These are phyloP conservation scores for Stylonectria norvegica DNA, from an alignment of 2,329 filamentous ascomycete species.

Conservation along the genomic window DNA sequence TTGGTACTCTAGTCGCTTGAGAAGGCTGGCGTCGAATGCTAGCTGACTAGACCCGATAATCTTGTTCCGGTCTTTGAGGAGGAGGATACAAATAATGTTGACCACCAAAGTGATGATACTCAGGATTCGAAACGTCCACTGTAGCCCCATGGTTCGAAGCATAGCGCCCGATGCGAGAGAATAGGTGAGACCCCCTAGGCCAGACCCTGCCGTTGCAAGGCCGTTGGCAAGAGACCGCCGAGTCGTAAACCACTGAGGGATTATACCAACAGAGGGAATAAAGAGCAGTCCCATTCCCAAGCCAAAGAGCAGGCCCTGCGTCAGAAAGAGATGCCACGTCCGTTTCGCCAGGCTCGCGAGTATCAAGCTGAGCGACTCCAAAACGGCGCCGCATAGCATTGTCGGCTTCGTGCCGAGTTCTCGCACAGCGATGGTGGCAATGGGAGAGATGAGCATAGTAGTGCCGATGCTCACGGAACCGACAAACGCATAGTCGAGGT, in stretches of 20 bases:
- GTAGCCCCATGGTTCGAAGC: slow-evolving; percentile 49
- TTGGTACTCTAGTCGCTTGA: slow-evolving; percentile 49
- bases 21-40: slow-evolving; percentile 11
- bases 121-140: slow-evolving; percentile 54
- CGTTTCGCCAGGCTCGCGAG: slow-evolving; percentile 48
- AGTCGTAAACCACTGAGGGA: slow-evolving; percentile 60
- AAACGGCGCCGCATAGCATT: slow-evolving; percentile 51
- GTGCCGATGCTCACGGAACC: slow-evolving; percentile 54
- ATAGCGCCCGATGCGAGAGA: slow-evolving; percentile 38
- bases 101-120: slow-evolving; percentile 47
- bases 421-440: slow-evolving; percentile 27
- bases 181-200: slow-evolving; percentile 32
- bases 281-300: slow-evolving; percentile 60
- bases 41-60: not conserved
- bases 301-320: slow-evolving; percentile 58
- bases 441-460: slow-evolving; percentile 40
- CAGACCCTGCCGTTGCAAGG: slow-evolving; percentile 50
- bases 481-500: slow-evolving; percentile 57
- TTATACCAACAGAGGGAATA: slow-evolving; percentile 51
- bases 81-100: slow-evolving; percentile 52
- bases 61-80: slow-evolving; percentile 52
- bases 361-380: slow-evolving; percentile 50
- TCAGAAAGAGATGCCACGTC: slow-evolving; percentile 60
- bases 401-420: slow-evolving; percentile 32
- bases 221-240: slow-evolving; percentile 56